A percentile compares a stretch with the other conserved stretches of the same genome.
These are phyloP conservation scores for Myochromella boudieri DNA, from an alignment of 768 basidiomycete species.

Conservation along the genomic window DNA sequence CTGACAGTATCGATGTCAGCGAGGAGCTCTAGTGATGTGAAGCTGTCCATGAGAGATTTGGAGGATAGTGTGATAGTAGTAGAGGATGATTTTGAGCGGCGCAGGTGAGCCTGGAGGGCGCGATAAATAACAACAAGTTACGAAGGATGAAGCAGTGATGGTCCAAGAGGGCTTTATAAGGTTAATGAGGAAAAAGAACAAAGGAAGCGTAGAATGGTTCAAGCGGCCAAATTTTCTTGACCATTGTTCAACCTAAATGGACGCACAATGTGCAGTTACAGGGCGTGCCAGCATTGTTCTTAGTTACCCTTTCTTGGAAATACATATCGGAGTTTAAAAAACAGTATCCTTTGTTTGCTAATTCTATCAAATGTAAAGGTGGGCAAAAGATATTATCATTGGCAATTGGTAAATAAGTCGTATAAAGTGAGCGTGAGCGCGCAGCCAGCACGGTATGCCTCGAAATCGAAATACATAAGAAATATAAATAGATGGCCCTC, in stretches of 20 bases:
- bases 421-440: too few relatives aligned
- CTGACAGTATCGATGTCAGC: slow-evolving; percentile 5
- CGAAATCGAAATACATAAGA: too few relatives aligned
- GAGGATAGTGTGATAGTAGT: not conserved
- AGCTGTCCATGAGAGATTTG: slow-evolving; percentile 1
- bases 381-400: too few relatives aligned
- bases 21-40: not conserved
- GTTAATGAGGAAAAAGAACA: too few relatives aligned
- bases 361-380: too few relatives aligned
- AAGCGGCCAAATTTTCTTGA: not conserved
- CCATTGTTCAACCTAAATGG: not conserved
- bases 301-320: not conserved
- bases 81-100: not conserved
- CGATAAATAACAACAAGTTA: not conserved
- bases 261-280: not conserved
- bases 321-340: not conserved
- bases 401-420: too few relatives aligned
- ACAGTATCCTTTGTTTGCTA: too few relatives aligned
- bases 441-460: too few relatives aligned
- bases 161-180: too few relatives aligned
- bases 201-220: too few relatives aligned
- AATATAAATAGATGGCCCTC: too few relatives aligned
- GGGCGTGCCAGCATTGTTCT: not conserved
- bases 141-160: too few relatives aligned
- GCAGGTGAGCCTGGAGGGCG: not conserved